Percentiles rank a stretch among this genome's conserved stretches.
Evolutionary conservation across 2,329 filamentous ascomycete species (phyloP).

Genomic region (Plectosphaerella cucumerina): DNA sequence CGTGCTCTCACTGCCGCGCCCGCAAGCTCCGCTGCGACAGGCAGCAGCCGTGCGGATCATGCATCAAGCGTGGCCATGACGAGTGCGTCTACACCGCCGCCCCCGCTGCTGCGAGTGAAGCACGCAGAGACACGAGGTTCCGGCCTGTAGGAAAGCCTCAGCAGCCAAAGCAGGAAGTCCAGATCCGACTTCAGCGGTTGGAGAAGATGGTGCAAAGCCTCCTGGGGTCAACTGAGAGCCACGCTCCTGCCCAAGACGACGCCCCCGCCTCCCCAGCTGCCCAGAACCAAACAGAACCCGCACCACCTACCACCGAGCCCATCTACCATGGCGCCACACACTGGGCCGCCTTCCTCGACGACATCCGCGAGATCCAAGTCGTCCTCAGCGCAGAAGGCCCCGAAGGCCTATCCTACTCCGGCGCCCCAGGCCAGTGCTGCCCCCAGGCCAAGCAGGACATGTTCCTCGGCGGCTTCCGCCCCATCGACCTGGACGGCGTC

Average conservation of each 20-base stretch:
- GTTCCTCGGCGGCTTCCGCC: slow-evolving; percentile 22
- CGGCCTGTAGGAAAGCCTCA: not conserved
- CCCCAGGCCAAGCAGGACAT: slow-evolving; percentile 17
- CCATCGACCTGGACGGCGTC: slow-evolving; percentile 25
- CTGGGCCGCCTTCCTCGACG: slow-evolving; percentile 36
- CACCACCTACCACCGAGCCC: not conserved
- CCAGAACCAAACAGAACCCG: slow-evolving; percentile 1
- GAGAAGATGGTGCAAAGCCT: slow-evolving; percentile 36
- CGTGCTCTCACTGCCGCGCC: slow-evolving; percentile 34
- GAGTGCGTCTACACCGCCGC: slow-evolving; percentile 10
- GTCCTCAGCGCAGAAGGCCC: slow-evolving; percentile 20
- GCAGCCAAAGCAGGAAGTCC: slow-evolving; percentile 28
- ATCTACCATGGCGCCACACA: slow-evolving; percentile 32
- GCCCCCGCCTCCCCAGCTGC: not conserved
- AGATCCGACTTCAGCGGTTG: slow-evolving; percentile 32
- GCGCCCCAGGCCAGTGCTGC: slow-evolving; percentile 11
- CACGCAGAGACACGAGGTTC: not conserved
- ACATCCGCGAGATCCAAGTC: slow-evolving; percentile 35
- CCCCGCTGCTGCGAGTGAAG: slow-evolving; percentile 1
- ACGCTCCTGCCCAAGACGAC: not conserved
- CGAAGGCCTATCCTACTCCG: slow-evolving; percentile 12
- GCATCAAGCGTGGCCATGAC: not conserved
- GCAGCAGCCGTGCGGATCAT: not conserved
- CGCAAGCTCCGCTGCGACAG: slow-evolving; percentile 38
- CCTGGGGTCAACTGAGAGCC: slow-evolving; percentile 10